Evolutionary conservation across 2,329 filamentous ascomycete genomes (phyloP).

Genomic region (Sclerotinia subarctica): DNA sequence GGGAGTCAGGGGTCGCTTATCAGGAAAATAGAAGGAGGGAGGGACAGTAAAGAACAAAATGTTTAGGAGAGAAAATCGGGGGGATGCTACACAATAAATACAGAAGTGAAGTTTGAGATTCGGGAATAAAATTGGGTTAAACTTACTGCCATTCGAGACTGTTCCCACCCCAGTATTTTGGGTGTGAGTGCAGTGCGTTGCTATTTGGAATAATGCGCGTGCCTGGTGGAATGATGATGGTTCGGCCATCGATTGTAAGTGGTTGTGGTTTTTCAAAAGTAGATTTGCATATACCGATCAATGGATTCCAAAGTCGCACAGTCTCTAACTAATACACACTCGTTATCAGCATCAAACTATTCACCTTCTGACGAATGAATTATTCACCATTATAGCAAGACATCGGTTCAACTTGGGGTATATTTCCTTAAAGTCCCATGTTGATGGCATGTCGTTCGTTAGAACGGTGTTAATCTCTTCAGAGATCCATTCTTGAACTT

Average conservation of each 20-base stretch:
- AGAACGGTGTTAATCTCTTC: constrained; percentile 29
- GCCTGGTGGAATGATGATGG: neutral
- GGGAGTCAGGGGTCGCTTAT: neutral
- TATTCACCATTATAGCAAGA: constrained; percentile 39
- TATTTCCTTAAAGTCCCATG: constrained; percentile 40
- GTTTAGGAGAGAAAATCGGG: no score
- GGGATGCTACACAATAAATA: neutral
- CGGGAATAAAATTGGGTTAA: neutral
- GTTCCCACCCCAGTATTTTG: neutral
- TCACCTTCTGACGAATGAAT: neutral
- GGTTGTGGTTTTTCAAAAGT: neutral
- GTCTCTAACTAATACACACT: neutral
- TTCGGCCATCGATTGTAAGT: neutral
- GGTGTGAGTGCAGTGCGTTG: neutral
- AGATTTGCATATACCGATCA: constrained; percentile 10
- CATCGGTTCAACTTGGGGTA: constrained; percentile 46
- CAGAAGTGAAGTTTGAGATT: neutral
- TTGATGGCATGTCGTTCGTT: constrained; percentile 31
- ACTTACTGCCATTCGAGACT: constrained; percentile 1
- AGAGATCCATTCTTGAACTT: constrained; percentile 28
- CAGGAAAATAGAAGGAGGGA: neutral
- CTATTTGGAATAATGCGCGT: constrained; percentile 6
- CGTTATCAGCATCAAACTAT: neutral
- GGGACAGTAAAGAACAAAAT: neutral
- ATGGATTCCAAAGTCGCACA: constrained; percentile 1